Conservation (phyloP, 352 stramenopile species). For the Pythium vanterpoolii region DNA sequence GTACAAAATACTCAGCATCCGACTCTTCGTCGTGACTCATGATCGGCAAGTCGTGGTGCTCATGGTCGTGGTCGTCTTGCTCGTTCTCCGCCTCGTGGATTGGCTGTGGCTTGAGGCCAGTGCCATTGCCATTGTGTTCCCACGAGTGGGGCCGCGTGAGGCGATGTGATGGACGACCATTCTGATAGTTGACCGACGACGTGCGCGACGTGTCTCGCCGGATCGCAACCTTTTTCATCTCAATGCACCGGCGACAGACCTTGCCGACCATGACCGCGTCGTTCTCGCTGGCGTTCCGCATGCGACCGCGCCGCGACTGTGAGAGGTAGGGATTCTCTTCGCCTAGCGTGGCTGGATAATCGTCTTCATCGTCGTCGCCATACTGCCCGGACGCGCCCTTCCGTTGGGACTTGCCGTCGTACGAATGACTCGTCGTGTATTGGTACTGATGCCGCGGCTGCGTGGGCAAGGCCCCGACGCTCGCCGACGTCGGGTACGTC, state of each 20-base stretch:
- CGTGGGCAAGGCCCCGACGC: slow-evolving; percentile 17
- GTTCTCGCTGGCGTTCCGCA: slow-evolving; percentile 18
- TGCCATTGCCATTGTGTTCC: slow-evolving; percentile 1
- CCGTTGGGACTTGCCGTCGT: neutral
- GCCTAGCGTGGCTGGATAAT: slow-evolving; percentile 12
- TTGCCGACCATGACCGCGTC: slow-evolving; percentile 47
- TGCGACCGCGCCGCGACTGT: neutral
- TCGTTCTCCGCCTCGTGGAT: slow-evolving; percentile 21
- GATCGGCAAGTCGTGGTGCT: slow-evolving; percentile 11
- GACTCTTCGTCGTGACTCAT: slow-evolving; percentile 21
- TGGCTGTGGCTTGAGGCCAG: slow-evolving; percentile 2
- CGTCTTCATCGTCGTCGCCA: slow-evolving; percentile 15
- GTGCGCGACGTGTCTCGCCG: slow-evolving; percentile 18
- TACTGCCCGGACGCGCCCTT: neutral
- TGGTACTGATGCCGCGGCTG: too few relatives aligned
- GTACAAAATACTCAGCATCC: slow-evolving; percentile 17
- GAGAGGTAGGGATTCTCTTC: neutral
- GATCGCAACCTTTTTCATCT: slow-evolving; percentile 40
- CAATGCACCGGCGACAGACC: slow-evolving; percentile 55
- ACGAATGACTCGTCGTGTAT: too few relatives aligned
- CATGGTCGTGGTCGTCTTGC: slow-evolving; percentile 12
- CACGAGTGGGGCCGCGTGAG: slow-evolving; percentile 5
- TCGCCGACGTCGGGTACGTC: slow-evolving; percentile 13
- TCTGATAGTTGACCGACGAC: slow-evolving; percentile 16
- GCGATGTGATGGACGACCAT: neutral